Percentiles rank a stretch among this genome's conserved stretches.
Conservation (phyloP, 78 protist genomes). For the Emiliania huxleyi region DNA sequence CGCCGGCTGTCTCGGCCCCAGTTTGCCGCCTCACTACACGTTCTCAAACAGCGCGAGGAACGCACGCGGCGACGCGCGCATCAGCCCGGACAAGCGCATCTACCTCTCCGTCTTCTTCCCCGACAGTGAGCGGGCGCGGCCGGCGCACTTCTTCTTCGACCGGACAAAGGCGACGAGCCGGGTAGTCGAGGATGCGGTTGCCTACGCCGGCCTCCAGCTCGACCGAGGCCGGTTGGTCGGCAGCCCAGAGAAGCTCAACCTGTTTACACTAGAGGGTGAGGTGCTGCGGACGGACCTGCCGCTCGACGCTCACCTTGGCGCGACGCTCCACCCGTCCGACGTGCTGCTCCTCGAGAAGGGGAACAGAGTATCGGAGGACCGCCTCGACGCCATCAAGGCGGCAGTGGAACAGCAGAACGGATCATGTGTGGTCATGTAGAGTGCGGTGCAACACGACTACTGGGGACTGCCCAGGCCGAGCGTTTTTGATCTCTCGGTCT, state of each 20-base stretch:
- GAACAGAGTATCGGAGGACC: not conserved
- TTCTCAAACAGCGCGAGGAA: not conserved
- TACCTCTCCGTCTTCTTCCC: not conserved
- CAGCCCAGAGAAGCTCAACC: not conserved
- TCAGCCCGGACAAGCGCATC: not conserved
- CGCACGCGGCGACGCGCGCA: not conserved
- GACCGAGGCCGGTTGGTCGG: not conserved
- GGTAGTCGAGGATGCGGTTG: not conserved
- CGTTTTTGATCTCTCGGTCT: too few species aligned
- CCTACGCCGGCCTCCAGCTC: not conserved
- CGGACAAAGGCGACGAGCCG: not conserved
- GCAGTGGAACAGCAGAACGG: too few species aligned
- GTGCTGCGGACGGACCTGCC: not conserved
- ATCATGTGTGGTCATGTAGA: too few species aligned
- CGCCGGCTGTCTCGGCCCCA: too few species aligned
- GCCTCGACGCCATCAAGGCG: not conserved
- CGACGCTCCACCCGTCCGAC: not conserved
- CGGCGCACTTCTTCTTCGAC: not conserved
- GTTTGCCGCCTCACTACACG: too few species aligned
- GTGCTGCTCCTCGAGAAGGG: not conserved
- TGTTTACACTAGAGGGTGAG: not conserved
- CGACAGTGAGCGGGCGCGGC: not conserved
- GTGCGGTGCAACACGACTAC: too few species aligned
- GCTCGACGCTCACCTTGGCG: not conserved
- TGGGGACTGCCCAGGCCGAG: too few species aligned